Conservation (phyloP, 495 filamentous ascomycete genomes). For the Parathielavia hyrcaniae region DNA sequence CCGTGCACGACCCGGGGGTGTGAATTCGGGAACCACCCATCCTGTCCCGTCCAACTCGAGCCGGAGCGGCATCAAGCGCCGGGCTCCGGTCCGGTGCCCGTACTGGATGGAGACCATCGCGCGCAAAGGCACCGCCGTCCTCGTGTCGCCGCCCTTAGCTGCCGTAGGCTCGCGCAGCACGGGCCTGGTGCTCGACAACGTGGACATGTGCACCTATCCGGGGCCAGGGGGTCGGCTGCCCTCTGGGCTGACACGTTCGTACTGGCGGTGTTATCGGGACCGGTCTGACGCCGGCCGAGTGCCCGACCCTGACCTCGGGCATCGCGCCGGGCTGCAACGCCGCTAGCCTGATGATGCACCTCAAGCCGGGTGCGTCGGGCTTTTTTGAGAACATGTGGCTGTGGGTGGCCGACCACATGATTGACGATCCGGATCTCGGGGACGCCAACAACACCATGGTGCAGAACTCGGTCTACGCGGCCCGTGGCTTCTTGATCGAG, state of each 20-base stretch:
- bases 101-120: conserved; percentile 39
- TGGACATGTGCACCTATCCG: conserved; percentile 48
- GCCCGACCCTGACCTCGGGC: conserved; percentile 34
- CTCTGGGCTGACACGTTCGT: conserved; percentile 20
- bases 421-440: conserved; percentile 8
- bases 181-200: conserved; percentile 71
- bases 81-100: neutral
- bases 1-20: neutral
- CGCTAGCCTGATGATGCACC: conserved; percentile 63
- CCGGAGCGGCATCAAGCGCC: neutral
- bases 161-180: conserved; percentile 53
- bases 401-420: conserved; percentile 4
- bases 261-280: conserved; percentile 48
- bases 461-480: conserved; percentile 56
- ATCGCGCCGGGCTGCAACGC: conserved; percentile 39
- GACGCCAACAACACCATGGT: conserved; percentile 11
- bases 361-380: conserved; percentile 61
- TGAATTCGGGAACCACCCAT: neutral
- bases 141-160: conserved; percentile 48
- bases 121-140: conserved; percentile 60
- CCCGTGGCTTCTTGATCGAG: conserved; percentile 72
- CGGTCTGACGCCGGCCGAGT: conserved; percentile 55
- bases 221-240: conserved; percentile 7
- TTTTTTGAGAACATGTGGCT: conserved; percentile 88
- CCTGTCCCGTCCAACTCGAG: neutral